These are phyloP conservation scores for Nicotiana attenuata DNA, from an alignment of 257 asterid genomes.

Conservation along the genomic window DNA sequence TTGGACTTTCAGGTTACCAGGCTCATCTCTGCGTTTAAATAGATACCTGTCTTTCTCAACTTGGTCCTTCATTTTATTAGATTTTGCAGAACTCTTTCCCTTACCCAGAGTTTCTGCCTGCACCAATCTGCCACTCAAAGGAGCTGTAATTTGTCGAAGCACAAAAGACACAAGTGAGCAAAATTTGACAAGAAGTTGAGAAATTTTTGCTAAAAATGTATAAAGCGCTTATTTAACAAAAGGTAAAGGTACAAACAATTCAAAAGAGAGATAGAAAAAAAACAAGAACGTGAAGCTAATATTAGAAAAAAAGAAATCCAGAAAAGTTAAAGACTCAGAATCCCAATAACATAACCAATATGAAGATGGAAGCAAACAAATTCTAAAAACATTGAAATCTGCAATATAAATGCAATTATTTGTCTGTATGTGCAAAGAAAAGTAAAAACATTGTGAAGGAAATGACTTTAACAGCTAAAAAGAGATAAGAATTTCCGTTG, in stretches of 20 bases:
- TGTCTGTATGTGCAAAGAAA: neutral
- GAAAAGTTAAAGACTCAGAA: neutral
- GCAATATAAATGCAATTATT: neutral
- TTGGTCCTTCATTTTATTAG: conserved; percentile 23
- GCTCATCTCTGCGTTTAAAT: conserved; percentile 63
- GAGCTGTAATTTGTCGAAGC: conserved; percentile 24
- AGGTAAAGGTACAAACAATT: neutral
- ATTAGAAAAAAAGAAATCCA: conserved; percentile 4
- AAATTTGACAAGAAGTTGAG: neutral
- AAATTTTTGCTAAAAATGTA: neutral
- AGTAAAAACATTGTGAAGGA: neutral
- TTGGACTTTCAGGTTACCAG: conserved; percentile 39
- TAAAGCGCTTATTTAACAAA: neutral
- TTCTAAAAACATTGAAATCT: neutral
- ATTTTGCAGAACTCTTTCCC: conserved; percentile 28
- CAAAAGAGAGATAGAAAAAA: neutral
- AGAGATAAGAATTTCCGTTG: neutral
- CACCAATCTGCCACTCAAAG: conserved; percentile 41
- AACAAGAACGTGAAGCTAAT: neutral
- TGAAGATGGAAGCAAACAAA: neutral
- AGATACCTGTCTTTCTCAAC: conserved; percentile 32
- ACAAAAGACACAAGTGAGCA: conserved; percentile 3
- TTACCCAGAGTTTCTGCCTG: conserved; percentile 41
- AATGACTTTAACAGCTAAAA: neutral
- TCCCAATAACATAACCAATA: neutral